These are phyloP conservation scores for Globisporangium carolinianum DNA, from an alignment of 352 stramenopile species.

Conservation along the genomic window DNA sequence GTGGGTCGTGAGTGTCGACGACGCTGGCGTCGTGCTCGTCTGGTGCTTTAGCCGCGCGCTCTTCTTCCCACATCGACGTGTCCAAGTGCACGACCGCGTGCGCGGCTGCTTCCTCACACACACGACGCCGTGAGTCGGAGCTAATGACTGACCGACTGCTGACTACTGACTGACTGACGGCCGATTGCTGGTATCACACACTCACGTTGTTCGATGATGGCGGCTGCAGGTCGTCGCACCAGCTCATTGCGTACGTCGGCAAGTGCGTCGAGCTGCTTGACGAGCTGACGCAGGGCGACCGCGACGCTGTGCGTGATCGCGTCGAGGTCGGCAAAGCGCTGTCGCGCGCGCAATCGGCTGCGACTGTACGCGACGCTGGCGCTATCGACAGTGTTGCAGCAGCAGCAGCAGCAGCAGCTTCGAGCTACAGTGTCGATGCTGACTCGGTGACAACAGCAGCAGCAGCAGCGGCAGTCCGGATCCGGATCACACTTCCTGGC, in stretches of 20 bases:
- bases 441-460: slow-evolving; percentile 1
- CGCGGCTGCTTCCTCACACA: slow-evolving; percentile 24
- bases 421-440: background rate
- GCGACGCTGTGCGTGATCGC: slow-evolving; percentile 17
- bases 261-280: slow-evolving; percentile 28
- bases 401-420: background rate
- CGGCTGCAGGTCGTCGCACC: background rate
- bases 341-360: slow-evolving; percentile 10
- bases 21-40: slow-evolving; percentile 33
- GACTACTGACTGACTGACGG: background rate
- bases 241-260: slow-evolving; percentile 24
- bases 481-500: slow-evolving; percentile 30
- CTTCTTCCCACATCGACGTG: slow-evolving; percentile 44
- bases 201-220: background rate
- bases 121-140: slow-evolving; percentile 3
- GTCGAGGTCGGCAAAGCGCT: slow-evolving; percentile 17
- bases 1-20: slow-evolving; percentile 47
- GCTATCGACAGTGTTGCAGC: background rate
- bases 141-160: background rate
- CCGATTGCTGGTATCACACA: background rate
- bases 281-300: slow-evolving; percentile 17
- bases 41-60: slow-evolving; percentile 50
- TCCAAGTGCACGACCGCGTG: slow-evolving; percentile 30
- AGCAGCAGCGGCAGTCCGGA: slow-evolving; percentile 21
- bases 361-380: background rate